phyloP scores from a whole-genome alignment of 345 rosid genomes.

The Moricandia arvensis region DNA sequence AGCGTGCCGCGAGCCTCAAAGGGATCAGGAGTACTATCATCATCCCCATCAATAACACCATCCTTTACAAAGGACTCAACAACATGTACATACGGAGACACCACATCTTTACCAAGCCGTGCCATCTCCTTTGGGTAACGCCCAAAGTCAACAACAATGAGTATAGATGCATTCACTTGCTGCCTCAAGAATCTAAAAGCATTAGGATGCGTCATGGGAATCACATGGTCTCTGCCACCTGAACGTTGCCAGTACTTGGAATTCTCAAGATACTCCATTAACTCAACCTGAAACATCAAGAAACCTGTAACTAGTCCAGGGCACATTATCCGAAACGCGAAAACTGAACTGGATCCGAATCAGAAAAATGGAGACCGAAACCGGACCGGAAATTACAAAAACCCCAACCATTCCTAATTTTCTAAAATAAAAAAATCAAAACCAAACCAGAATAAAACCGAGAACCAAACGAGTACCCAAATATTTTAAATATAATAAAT shows the following conservation, averaged over 20 bases:
- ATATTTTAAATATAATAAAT: no score
- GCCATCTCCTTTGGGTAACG: slow-evolving; percentile 72
- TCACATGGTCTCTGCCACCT: slow-evolving; percentile 89
- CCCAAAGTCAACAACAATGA: slow-evolving; percentile 88
- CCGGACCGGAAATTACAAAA: no score
- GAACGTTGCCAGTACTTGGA: slow-evolving; percentile 93
- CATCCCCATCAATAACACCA: slow-evolving; percentile 43
- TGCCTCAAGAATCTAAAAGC: slow-evolving; percentile 93
- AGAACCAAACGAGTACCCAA: no score
- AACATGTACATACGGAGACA: slow-evolving; percentile 89
- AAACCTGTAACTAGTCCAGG: no score
- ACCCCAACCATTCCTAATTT: no score
- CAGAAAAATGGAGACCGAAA: no score
- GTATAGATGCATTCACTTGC: slow-evolving; percentile 80
- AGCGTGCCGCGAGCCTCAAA: slow-evolving; percentile 70
- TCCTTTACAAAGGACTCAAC: slow-evolving; percentile 74
- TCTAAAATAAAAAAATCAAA: no score
- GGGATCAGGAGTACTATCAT: slow-evolving; percentile 43
- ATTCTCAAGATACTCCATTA: slow-evolving; percentile 57
- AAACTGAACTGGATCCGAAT: no score
- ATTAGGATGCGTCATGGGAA: slow-evolving; percentile 99
- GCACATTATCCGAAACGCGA: no score
- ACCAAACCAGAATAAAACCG: no score
- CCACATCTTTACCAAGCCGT: slow-evolving; percentile 80
- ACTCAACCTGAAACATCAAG: slow-evolving; percentile 55